Evolutionary conservation across 2,329 filamentous ascomycete species (phyloP).

Genomic region (Corinectria fuckeliana): DNA sequence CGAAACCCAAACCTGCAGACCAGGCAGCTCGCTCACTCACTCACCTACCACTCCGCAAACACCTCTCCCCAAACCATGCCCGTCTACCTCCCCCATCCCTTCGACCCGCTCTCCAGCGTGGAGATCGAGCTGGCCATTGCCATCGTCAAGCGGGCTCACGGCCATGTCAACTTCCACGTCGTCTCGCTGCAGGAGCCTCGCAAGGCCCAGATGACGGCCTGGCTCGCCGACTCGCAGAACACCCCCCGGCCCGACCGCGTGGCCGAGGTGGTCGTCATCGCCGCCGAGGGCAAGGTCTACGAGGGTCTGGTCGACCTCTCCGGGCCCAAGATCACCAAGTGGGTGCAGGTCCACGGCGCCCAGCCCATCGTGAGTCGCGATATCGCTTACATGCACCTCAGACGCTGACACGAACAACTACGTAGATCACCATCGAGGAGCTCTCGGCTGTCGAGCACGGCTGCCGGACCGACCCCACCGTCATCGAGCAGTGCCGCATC

Average conservation of each 20-base stretch:
- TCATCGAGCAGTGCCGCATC: slow-evolving; percentile 88
- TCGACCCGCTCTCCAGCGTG: slow-evolving; percentile 45
- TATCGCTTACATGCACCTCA: background rate
- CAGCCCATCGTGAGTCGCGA: slow-evolving; percentile 75
- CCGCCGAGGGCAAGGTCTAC: slow-evolving; percentile 77
- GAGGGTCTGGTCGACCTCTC: slow-evolving; percentile 84
- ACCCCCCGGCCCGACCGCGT: slow-evolving; percentile 70
- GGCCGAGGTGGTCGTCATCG: slow-evolving; percentile 85
- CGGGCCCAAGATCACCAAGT: slow-evolving; percentile 70
- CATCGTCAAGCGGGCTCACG: slow-evolving; percentile 72
- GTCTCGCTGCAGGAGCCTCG: slow-evolving; percentile 84
- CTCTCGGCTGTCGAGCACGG: slow-evolving; percentile 80
- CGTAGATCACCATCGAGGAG: slow-evolving; percentile 92
- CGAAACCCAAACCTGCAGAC: background rate
- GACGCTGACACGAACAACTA: background rate
- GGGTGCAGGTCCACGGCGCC: slow-evolving; percentile 76
- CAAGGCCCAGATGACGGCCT: slow-evolving; percentile 82
- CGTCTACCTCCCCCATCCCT: slow-evolving; percentile 32
- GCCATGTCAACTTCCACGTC: slow-evolving; percentile 82
- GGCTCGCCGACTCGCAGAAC: slow-evolving; percentile 71
- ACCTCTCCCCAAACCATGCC: slow-evolving; percentile 5
- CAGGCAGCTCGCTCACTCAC: too few relatives aligned
- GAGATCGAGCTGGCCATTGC: slow-evolving; percentile 78
- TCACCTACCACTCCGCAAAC: background rate
- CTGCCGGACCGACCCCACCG: slow-evolving; percentile 78